These are phyloP conservation scores for Sporothrix variecibatus DNA, from an alignment of 2,329 filamentous ascomycete genomes.

Conservation along the genomic window DNA sequence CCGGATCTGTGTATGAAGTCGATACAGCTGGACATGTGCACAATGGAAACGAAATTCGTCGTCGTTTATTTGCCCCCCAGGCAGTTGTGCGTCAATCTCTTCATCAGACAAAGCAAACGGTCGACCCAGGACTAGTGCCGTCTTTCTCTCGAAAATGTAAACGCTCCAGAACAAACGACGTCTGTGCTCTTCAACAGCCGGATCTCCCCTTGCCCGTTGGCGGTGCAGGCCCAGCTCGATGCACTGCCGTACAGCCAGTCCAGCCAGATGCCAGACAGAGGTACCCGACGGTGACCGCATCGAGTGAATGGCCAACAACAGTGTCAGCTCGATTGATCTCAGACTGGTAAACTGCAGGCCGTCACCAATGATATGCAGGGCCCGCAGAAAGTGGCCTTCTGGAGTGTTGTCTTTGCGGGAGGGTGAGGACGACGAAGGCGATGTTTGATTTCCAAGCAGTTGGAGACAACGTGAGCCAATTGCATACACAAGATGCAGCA, in stretches of 20 bases:
- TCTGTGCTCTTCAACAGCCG: neutral
- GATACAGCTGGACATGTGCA: conserved; percentile 26
- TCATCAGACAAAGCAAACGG: conserved; percentile 29
- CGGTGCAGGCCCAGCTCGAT: conserved; percentile 28
- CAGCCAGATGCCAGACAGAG: conserved; percentile 25
- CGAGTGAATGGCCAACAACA: conserved; percentile 27
- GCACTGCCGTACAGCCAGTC: conserved; percentile 17
- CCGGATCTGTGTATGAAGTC: conserved; percentile 26
- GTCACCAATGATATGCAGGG: conserved; percentile 24
- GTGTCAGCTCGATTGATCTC: conserved; percentile 24
- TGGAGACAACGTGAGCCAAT: conserved; percentile 26
- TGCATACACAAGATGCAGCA: conserved; percentile 26
- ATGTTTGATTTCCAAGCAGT: neutral
- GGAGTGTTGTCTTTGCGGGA: neutral
- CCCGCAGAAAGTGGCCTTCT: conserved; percentile 25
- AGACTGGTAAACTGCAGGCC: conserved; percentile 25
- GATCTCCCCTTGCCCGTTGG: neutral
- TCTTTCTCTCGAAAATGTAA: conserved; percentile 30
- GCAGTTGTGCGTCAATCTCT: conserved; percentile 27
- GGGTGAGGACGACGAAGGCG: neutral
- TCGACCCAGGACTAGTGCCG: conserved; percentile 25
- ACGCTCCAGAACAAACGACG: conserved; percentile 25
- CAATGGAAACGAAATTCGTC: conserved; percentile 21
- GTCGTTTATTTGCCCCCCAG: neutral
- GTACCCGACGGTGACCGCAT: conserved; percentile 26